phyloP scores from a whole-genome alignment of 2,329 filamentous ascomycete genomes.

The Talaromyces piceae region DNA sequence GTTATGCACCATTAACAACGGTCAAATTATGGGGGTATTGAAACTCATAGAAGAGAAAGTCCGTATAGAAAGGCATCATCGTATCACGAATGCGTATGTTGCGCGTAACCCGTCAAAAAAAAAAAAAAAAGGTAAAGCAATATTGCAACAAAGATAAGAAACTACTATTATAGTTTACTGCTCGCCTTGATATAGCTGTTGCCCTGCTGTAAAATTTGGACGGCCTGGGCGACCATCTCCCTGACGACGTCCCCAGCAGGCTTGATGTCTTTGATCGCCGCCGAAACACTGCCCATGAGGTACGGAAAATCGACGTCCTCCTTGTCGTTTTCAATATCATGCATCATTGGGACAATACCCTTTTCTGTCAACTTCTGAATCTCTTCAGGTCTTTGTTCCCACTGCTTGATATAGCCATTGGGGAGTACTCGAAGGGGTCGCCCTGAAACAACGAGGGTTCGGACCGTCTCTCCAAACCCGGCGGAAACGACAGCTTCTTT shows the following conservation, averaged over 20 bases:
- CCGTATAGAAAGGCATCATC: not conserved
- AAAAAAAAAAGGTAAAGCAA: not conserved
- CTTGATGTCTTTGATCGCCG: slow-evolving; percentile 66
- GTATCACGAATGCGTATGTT: not conserved
- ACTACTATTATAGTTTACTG: slow-evolving; percentile 33
- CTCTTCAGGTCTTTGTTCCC: slow-evolving; percentile 69
- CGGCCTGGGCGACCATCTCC: slow-evolving; percentile 78
- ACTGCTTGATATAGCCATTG: slow-evolving; percentile 75
- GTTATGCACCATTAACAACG: too few species aligned
- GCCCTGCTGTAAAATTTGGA: slow-evolving; percentile 57
- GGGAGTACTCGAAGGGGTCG: slow-evolving; percentile 71
- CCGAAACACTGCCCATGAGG: slow-evolving; percentile 90
- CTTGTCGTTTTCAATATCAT: slow-evolving; percentile 73
- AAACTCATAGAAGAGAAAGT: too few species aligned
- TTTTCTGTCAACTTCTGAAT: slow-evolving; percentile 67
- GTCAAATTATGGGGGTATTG: too few species aligned
- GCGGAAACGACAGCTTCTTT: slow-evolving; percentile 79
- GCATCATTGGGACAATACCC: slow-evolving; percentile 72
- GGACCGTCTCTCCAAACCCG: slow-evolving; percentile 67
- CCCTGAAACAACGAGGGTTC: slow-evolving; percentile 76
- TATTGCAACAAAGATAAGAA: not conserved
- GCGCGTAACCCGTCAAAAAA: not conserved
- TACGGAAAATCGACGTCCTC: slow-evolving; percentile 84
- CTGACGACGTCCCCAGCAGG: slow-evolving; percentile 78
- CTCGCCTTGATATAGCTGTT: slow-evolving; percentile 50